Base-by-base conservation (phyloP, 176 grass and related monocot genomes). In the Triticum timopheevii region DNA sequence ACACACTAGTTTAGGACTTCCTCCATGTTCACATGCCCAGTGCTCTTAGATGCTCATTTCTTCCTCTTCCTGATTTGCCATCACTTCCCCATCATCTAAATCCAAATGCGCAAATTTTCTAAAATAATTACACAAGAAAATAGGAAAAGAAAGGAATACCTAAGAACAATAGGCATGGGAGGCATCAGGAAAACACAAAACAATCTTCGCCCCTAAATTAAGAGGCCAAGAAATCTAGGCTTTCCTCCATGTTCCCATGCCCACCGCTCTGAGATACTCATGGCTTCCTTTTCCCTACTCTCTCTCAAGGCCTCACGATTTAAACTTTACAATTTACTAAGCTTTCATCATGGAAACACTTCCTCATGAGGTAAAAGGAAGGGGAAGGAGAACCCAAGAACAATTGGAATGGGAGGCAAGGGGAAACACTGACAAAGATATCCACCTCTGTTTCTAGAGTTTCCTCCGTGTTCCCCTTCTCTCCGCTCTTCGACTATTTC, bases 321-420 rank as follows among this genome's bases (percentile, higher is more conserved):
- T 2, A 39, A 54, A 11, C 3, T 61, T 36, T 33, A 44, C 30
- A 5, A 52, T 52, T 16, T 52, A 15, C 1, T 6, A 50, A 16
- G 3, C 3, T 33, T 30, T 61, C 4, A 19, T 1, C 4, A 7
- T 22, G 17, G 9, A 13, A 65, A 39, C 6, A 47, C 72, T 39
- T 39, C 49, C 3, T 23, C 3, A 27, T 5, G 6, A 73, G 47
- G 25, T 40, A 35, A 87, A 66, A 11, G 9, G 65, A 39, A 80
- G 61, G n/a, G 70, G 80, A 58, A 80, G 76, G 56, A 44, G 45
- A 12, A 45, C 71, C 71, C 33, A 69, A 83, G 61, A 82, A 56
- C 54, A 80, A n/a, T n/a, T n/a, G n/a, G n/a, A n/a, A n/a, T n/a
- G n/a, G 80, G 71, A 83, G 45, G 72, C 86, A 88, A 69, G 42